Percentiles rank a stretch among this genome's conserved stretches.
Conservation (phyloP, 495 filamentous ascomycete genomes). For the Aspergillus heteromorphus region DNA sequence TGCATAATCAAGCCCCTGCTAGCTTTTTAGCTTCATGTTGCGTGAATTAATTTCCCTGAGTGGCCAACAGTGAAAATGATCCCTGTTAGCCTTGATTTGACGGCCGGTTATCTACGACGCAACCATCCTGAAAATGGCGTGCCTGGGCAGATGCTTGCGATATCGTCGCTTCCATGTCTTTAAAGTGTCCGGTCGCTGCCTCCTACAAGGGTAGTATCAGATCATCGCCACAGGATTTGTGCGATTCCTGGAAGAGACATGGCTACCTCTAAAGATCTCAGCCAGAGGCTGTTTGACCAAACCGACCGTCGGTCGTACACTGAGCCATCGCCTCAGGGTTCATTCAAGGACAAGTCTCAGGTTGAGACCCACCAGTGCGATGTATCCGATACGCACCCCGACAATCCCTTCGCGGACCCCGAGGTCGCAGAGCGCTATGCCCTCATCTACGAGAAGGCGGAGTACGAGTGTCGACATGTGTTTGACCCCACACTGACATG, state of each 20-base stretch:
- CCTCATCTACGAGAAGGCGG: conserved; percentile 41
- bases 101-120: neutral
- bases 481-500: conserved; percentile 50
- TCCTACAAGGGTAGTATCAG: no score
- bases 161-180: neutral
- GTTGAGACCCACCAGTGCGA: neutral
- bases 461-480: conserved; percentile 51
- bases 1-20: neutral
- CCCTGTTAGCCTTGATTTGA: neutral
- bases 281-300: neutral
- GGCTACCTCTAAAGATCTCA: neutral
- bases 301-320: neutral
- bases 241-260: neutral
- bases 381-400: neutral
- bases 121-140: neutral
- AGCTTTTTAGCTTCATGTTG: neutral
- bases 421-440: conserved; percentile 42
- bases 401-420: conserved; percentile 41
- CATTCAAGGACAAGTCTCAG: neutral
- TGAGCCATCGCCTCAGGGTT: neutral
- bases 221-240: neutral
- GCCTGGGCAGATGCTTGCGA: neutral
- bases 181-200: neutral
- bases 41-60: neutral
- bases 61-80: neutral